Conservation (phyloP, 2,329 filamentous ascomycete species). For the Graphium sp. region DNA sequence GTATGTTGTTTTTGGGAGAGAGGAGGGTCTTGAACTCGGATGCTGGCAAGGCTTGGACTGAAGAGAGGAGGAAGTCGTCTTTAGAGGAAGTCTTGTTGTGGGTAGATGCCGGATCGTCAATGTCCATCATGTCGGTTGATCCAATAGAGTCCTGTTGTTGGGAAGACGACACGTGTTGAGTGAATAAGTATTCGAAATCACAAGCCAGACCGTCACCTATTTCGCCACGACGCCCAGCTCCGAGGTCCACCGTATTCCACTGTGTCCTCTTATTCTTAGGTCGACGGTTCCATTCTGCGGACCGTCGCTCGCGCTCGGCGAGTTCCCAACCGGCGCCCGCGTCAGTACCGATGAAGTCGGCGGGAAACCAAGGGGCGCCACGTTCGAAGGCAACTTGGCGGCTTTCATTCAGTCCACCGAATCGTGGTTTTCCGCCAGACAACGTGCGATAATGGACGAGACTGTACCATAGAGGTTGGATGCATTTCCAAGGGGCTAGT, state of each 20-base stretch:
- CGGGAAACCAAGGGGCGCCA: conserved; percentile 67
- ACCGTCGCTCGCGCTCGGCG: conserved; percentile 38
- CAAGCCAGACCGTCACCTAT: conserved; percentile 68
- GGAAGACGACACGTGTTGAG: too few species aligned
- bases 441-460: conserved; percentile 70
- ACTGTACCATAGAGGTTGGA: conserved; percentile 70
- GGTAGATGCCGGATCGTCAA: conserved; percentile 8
- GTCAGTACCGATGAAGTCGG: conserved; percentile 63
- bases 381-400: conserved; percentile 72
- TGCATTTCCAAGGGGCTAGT: conserved; percentile 79
- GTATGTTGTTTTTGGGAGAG: too few species aligned
- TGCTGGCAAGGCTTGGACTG: too few species aligned
- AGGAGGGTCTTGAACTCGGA: conserved; percentile 5
- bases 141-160: too few species aligned
- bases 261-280: conserved; percentile 70
- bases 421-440: conserved; percentile 63
- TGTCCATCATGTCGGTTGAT: conserved; percentile 16
- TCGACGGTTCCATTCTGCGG: conserved; percentile 21
- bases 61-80: too few species aligned
- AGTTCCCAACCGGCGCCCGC: conserved; percentile 69
- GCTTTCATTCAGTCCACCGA: conserved; percentile 67
- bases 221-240: conserved; percentile 61
- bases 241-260: conserved; percentile 60
- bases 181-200: conserved; percentile 62
- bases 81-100: too few species aligned